Base-by-base conservation (phyloP, 2,329 filamentous ascomycete species). In the Magnaporthiopsis poae region DNA sequence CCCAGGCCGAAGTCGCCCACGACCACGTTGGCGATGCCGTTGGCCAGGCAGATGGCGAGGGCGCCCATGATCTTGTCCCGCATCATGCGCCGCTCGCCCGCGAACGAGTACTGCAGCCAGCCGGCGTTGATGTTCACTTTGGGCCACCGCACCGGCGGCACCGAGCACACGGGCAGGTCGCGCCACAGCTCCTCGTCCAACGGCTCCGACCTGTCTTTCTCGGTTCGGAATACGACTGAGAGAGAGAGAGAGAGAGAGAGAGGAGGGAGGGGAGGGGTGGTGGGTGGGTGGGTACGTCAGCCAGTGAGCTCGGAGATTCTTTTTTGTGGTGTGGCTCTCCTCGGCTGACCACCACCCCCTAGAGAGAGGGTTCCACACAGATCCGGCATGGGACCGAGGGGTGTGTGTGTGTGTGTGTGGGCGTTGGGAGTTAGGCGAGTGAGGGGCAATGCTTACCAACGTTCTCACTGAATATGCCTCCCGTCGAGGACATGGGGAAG, bases 41-140 rank as follows among this genome's bases (percentile, higher is more conserved):
- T 82, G 71, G 82, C 84, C 25, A 84, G 84, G 69, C 89, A 90
- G 69, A 92, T 90, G 62, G 87, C 83, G 25, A 92, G 82, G 2
- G 89, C 87, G 1, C 86, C 85, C 29, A 86, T 85, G 75, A 92
- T 88, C 77, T 92, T 91, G 71, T 89, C 87, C 71, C 82, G 83
- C 77, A 91, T 89, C 74, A 91, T 81, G 70, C 90, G 86, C 68
- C 84, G 84, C 76, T 92, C 90, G 71, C 88, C 82, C 3, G 81
- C 80, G 75, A 93, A 92, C 0, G 88, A 89, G 76, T 91, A 92
- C 69, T 85, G 68, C 80, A 81, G n/a, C 86, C 87, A 63, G 81
- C 80, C 68, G 86, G 84, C 71, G 87, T 87, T 66, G 35, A 63
- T 36, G 46, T 66, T 66, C 59, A 92, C 82, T 76, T 91, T 92